These are phyloP conservation scores for Galeopsis tetrahit DNA, from an alignment of 257 asterid genomes.

Conservation along the genomic window DNA sequence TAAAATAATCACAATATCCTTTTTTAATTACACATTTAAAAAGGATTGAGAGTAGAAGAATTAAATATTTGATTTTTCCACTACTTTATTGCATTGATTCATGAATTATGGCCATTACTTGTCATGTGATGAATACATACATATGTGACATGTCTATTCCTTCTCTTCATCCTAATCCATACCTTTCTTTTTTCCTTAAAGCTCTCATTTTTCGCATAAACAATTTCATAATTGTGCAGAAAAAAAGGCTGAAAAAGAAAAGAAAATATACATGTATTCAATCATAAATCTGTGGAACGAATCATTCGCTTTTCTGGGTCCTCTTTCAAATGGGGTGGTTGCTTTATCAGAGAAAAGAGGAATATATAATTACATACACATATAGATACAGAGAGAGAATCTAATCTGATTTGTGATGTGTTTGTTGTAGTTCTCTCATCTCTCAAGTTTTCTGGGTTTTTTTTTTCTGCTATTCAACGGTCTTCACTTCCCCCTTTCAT, in stretches of 20 bases:
- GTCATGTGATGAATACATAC: conserved; percentile 59
- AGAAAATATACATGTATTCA: conserved; percentile 20
- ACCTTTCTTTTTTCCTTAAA: conserved; percentile 40
- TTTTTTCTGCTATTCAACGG: conserved; percentile 63
- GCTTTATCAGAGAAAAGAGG: conserved; percentile 53
- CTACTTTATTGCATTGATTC: conserved; percentile 10
- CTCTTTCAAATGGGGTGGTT: conserved; percentile 57
- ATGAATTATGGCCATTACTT: conserved; percentile 48
- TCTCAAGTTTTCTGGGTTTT: conserved; percentile 39
- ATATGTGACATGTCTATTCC: conserved; percentile 27
- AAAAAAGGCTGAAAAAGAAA: conserved; percentile 10
- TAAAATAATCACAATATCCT: too few species aligned
- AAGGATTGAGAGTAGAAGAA: neutral
- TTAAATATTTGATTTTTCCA: neutral
- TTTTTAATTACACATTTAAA: too few species aligned
- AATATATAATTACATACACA: conserved; percentile 33
- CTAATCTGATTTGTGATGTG: conserved; percentile 59
- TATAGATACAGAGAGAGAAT: conserved; percentile 39
- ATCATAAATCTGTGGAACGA: conserved; percentile 42
- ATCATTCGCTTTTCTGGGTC: conserved; percentile 58
- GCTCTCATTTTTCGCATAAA: conserved; percentile 31
- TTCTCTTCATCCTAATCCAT: conserved; percentile 32
- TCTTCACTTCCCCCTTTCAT: conserved; percentile 56
- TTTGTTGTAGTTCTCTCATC: conserved; percentile 40
- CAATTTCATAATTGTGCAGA: conserved; percentile 9